Evolutionary conservation across 805 yeast genomes (phyloP).

Genomic region (Cyberlindnera lachancei): DNA sequence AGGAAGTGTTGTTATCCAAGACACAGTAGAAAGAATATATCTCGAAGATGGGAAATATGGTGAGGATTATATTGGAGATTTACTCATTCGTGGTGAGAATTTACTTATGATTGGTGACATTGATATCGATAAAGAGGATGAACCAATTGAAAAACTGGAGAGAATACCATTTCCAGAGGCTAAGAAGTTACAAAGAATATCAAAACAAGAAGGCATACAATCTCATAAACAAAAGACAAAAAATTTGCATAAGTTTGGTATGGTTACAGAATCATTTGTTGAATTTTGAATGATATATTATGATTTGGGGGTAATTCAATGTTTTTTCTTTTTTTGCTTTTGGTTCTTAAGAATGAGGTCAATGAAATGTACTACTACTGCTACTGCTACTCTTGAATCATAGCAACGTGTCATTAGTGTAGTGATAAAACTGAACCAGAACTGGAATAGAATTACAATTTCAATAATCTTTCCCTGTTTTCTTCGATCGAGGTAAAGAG

Average conservation of each 20-base stretch:
- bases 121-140: constrained; percentile 81
- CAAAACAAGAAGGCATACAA: constrained; percentile 28
- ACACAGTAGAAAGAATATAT: constrained; percentile 79
- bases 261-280: constrained; percentile 49
- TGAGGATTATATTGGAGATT: constrained; percentile 72
- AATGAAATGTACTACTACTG: no score
- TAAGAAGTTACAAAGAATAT: constrained; percentile 31
- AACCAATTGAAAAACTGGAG: constrained; percentile 47
- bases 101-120: constrained; percentile 91
- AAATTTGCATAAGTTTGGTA: constrained; percentile 44
- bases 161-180: constrained; percentile 60
- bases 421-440: background rate
- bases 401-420: background rate
- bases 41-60: constrained; percentile 55
- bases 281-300: constrained; percentile 1
- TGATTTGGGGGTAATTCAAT: background rate
- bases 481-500: constrained; percentile 19
- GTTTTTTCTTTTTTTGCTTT: background rate
- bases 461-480: constrained; percentile 14
- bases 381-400: no score
- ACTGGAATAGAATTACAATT: constrained; percentile 6
- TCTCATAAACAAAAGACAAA: constrained; percentile 40
- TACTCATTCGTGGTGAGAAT: constrained; percentile 91
- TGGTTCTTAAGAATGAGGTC: no score
- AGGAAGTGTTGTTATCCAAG: constrained; percentile 88